Evolutionary conservation across 1,139 yeast species (phyloP).

Genomic region (Wickerhamomyces sp.): DNA sequence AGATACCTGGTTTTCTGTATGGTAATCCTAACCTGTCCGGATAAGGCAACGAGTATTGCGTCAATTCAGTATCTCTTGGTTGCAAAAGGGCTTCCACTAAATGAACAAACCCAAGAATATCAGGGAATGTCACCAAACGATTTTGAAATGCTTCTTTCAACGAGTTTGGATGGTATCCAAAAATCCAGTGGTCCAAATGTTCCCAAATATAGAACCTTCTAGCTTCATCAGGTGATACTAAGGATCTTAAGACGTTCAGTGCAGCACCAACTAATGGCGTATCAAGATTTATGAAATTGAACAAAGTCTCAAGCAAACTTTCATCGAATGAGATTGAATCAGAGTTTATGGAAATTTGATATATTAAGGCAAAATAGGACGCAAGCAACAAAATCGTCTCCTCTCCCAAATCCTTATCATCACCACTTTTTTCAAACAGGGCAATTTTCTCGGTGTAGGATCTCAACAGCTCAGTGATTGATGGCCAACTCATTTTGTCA

Average conservation of each 20-base stretch:
- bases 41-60: slow-evolving; percentile 42
- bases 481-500: slow-evolving; percentile 50
- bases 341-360: slow-evolving; percentile 43
- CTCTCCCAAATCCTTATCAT: slow-evolving; percentile 60
- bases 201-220: slow-evolving; percentile 61
- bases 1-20: slow-evolving; percentile 62
- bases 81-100: slow-evolving; percentile 40
- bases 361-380: slow-evolving; percentile 58
- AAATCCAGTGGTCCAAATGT: slow-evolving; percentile 69
- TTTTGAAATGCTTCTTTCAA: slow-evolving; percentile 28
- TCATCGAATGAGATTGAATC: slow-evolving; percentile 33
- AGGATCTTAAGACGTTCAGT: slow-evolving; percentile 45
- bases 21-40: slow-evolving; percentile 62
- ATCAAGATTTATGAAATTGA: slow-evolving; percentile 42
- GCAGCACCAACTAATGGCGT: slow-evolving; percentile 53
- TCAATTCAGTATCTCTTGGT: slow-evolving; percentile 27
- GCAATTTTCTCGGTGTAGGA: slow-evolving; percentile 49
- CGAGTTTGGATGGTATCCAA: slow-evolving; percentile 23
- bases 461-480: slow-evolving; percentile 50
- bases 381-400: slow-evolving; percentile 76
- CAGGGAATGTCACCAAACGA: slow-evolving; percentile 38
- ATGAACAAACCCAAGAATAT: slow-evolving; percentile 57
- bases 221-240: slow-evolving; percentile 39
- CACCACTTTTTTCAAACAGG: slow-evolving; percentile 28
- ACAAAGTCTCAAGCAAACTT: slow-evolving; percentile 33